These are phyloP conservation scores for Penicillium sp. DNA, from an alignment of 2,329 filamentous ascomycete genomes.

Conservation along the genomic window DNA sequence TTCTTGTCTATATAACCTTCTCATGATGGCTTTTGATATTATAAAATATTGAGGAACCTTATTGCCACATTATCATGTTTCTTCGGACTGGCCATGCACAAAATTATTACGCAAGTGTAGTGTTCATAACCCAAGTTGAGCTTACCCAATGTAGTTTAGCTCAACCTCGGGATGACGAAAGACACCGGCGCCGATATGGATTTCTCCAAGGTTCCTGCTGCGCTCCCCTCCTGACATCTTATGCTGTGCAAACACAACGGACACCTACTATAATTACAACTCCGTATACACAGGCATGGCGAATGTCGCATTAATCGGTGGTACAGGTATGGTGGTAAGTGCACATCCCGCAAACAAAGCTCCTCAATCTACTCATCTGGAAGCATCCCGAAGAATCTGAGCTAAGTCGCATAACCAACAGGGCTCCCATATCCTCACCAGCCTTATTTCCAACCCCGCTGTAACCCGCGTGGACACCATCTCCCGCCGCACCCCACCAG, in stretches of 20 bases:
- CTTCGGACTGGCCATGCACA: neutral
- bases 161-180: neutral
- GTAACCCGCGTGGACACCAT: constrained; percentile 46
- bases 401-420: constrained; percentile 38
- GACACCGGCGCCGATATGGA: neutral
- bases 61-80: neutral
- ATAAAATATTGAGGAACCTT: too few species aligned
- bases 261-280: neutral
- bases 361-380: neutral
- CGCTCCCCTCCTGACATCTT: neutral
- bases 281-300: constrained; percentile 37
- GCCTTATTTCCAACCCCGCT: constrained; percentile 42
- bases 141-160: neutral
- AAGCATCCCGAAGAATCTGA: constrained; percentile 3
- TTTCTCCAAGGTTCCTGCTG: too few species aligned
- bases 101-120: neutral
- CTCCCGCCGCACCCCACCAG: constrained; percentile 44
- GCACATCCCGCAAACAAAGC: neutral
- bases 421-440: constrained; percentile 72
- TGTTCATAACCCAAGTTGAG: neutral
- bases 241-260: neutral
- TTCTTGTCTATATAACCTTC: too few species aligned
- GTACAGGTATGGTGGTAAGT: constrained; percentile 52
- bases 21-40: too few species aligned
- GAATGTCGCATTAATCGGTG: constrained; percentile 46